Base-by-base conservation (phyloP, 1,284 basidiomycete species). In the Ceratobasidium sp. region DNA sequence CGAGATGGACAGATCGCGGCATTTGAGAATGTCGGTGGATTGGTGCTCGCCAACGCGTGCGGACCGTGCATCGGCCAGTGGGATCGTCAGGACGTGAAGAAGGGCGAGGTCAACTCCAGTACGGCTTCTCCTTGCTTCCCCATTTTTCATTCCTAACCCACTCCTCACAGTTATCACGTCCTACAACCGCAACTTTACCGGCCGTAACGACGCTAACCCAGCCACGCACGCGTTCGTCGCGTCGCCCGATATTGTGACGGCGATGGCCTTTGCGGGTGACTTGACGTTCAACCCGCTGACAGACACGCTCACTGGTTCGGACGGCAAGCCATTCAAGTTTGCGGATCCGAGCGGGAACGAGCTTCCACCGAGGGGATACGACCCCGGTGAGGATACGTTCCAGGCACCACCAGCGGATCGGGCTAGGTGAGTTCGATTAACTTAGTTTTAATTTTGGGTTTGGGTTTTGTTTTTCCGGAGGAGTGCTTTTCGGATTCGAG, bases 161-260 rank as follows among this genome's bases (percentile, higher is more conserved):
- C n/a, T n/a, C n/a, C n/a, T n/a, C n/a, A n/a, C n/a, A 92, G 90
- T 98, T 87, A 95, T 98, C 85, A 98, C 97, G 71, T 98, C 96
- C 31, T 99, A 99, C 91, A 99, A 99, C 91, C 96, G 98, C 84
- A 99, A 99, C 92, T 99, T 99, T 87, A 98, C 97, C 79, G 97
- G 96, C 77, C 95, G 97, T 83, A 99, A 99, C 85, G 98, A 99
- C 82, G 97, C 97, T 80, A 99, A 99, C 89, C 96, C 96, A 46
- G 96, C 95, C 77, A 99, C 98, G 64, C 97, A 98, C 84, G 96
- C 96, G 74, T 99, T 99, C 81, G 96, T 99, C 81, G 94, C 98
- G 73, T 98, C 96, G 74, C 97, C 98, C 74, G 98, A 98, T 83
- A 86, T 99, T 80, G 97, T 98, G 82, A 99, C 98, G 79, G 97